Evolutionary conservation across 768 basidiomycete genomes (phyloP).

Genomic region (Lactifluus pinguis): DNA sequence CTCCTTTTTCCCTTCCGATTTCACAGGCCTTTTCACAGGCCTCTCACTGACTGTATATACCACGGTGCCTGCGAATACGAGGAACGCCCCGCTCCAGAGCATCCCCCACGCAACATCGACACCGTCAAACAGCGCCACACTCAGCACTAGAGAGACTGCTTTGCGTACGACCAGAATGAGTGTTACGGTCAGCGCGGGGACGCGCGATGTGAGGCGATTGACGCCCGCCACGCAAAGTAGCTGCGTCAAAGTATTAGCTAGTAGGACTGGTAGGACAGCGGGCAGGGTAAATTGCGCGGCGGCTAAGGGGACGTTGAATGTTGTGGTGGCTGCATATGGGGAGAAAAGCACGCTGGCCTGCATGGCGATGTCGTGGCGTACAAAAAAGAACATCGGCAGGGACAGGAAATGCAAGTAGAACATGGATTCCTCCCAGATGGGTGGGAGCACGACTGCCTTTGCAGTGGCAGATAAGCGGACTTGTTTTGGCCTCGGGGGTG

Average conservation of each 20-base stretch:
- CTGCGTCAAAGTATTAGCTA: conserved; percentile 75
- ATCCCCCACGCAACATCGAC: conserved; percentile 24
- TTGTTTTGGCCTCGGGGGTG: neutral
- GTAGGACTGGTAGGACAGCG: conserved; percentile 49
- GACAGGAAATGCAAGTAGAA: conserved; percentile 84
- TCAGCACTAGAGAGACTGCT: conserved; percentile 66
- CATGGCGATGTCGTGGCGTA: conserved; percentile 40
- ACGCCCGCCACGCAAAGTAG: conserved; percentile 82
- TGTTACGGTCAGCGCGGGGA: conserved; percentile 67
- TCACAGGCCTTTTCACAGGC: neutral
- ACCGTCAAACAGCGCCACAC: conserved; percentile 44
- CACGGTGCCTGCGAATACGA: conserved; percentile 66
- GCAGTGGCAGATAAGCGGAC: conserved; percentile 13
- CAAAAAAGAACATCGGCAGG: conserved; percentile 65
- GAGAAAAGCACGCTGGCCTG: conserved; percentile 35
- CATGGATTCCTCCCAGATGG: conserved; percentile 77
- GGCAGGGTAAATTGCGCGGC: conserved; percentile 40
- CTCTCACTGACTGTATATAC: conserved; percentile 44
- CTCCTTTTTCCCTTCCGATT: conserved; percentile 16
- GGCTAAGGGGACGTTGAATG: conserved; percentile 19
- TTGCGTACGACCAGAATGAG: conserved; percentile 77
- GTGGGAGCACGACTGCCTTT: neutral
- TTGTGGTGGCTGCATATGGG: neutral
- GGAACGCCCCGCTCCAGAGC: conserved; percentile 61
- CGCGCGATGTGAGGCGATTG: conserved; percentile 71